phyloP scores from a whole-genome alignment of 352 stramenopile species.

The Pythium phragmitis region DNA sequence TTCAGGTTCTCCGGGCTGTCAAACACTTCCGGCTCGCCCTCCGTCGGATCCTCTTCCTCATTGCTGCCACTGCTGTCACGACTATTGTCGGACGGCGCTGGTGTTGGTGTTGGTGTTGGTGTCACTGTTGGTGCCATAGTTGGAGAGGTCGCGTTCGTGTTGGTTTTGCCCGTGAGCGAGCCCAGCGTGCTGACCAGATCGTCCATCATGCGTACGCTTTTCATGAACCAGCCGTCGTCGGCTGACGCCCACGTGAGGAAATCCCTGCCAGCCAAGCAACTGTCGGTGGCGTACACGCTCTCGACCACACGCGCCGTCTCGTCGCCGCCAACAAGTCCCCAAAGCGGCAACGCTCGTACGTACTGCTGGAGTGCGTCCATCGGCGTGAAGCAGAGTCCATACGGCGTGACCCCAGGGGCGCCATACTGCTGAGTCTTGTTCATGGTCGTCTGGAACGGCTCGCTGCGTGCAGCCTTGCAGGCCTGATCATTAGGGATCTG shows the following conservation, averaged over 20 bases:
- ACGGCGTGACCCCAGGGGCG: not conserved
- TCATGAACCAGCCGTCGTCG: slow-evolving; percentile 7
- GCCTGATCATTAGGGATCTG: slow-evolving; percentile 19
- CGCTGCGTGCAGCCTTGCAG: slow-evolving; percentile 9
- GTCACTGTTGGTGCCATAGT: not conserved
- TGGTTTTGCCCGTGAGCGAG: not conserved
- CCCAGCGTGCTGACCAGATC: not conserved
- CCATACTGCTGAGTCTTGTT: slow-evolving; percentile 15
- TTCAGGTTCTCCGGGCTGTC: not conserved
- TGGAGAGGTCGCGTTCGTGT: not conserved
- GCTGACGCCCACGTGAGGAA: slow-evolving; percentile 13
- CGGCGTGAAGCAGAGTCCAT: slow-evolving; percentile 15
- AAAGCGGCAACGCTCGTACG: slow-evolving; percentile 12
- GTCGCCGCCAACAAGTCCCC: not conserved
- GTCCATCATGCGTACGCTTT: slow-evolving; percentile 1
- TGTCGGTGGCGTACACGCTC: not conserved
- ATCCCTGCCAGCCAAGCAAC: slow-evolving; percentile 3
- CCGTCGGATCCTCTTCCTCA: not conserved
- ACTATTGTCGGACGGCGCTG: not conserved
- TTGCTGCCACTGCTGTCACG: not conserved
- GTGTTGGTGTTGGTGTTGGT: not conserved
- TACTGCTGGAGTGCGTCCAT: slow-evolving; percentile 21
- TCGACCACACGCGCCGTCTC: not conserved
- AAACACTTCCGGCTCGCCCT: not conserved
- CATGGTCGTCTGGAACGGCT: slow-evolving; percentile 16